phyloP scores from a whole-genome alignment of 768 basidiomycete species.

The Crucibulum laeve region DNA sequence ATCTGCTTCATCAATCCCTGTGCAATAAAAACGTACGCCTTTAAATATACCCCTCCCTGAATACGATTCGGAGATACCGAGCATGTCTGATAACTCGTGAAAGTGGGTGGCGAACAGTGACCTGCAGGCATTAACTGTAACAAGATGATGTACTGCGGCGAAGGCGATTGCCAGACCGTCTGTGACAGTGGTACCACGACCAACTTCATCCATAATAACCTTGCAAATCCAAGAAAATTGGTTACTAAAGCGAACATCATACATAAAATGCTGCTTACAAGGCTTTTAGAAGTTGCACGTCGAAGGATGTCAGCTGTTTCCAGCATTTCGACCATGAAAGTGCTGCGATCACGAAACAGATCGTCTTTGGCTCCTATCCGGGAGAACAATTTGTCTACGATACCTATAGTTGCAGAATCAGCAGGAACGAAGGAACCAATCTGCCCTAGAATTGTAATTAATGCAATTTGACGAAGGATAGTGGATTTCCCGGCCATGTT shows the following conservation, averaged over 20 bases:
- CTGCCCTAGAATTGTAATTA: slow-evolving; percentile 88
- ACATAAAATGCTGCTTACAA: slow-evolving; percentile 46
- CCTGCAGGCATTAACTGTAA: slow-evolving; percentile 66
- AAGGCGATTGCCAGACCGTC: slow-evolving; percentile 95
- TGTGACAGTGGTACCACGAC: slow-evolving; percentile 87
- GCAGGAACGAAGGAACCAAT: slow-evolving; percentile 94
- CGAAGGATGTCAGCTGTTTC: slow-evolving; percentile 90
- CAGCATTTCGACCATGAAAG: slow-evolving; percentile 98
- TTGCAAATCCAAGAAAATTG: not conserved
- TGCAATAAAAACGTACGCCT: slow-evolving; percentile 83
- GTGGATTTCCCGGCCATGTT: slow-evolving; percentile 98
- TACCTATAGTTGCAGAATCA: slow-evolving; percentile 69
- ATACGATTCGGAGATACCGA: slow-evolving; percentile 52
- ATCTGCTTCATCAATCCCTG: slow-evolving; percentile 74
- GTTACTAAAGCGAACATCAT: not conserved
- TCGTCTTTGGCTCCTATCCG: slow-evolving; percentile 95
- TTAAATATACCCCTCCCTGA: slow-evolving; percentile 44
- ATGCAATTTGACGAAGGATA: slow-evolving; percentile 83
- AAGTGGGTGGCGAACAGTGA: slow-evolving; percentile 99
- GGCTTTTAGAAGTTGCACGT: slow-evolving; percentile 75
- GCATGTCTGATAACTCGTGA: slow-evolving; percentile 86
- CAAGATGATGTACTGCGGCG: slow-evolving; percentile 80
- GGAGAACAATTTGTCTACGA: slow-evolving; percentile 92
- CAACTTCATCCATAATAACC: slow-evolving; percentile 99
- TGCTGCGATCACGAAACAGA: slow-evolving; percentile 87